Percentiles rank a stretch among this genome's conserved stretches.
Conservation (phyloP, 495 filamentous ascomycete genomes). For the Podospora bellae-mahoneyi region DNA sequence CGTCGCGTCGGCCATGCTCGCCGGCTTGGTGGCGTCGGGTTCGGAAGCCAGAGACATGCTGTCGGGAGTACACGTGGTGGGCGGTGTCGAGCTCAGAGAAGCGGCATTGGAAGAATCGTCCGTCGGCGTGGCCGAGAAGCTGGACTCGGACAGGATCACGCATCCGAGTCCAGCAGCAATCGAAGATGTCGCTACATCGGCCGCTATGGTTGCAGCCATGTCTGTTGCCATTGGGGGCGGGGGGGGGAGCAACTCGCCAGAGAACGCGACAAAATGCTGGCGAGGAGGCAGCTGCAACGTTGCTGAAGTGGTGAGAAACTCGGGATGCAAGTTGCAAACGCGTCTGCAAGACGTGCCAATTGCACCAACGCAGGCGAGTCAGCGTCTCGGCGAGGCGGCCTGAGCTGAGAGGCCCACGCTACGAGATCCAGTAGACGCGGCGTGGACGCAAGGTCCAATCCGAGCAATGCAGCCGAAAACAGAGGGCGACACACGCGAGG, state of each 20-base stretch:
- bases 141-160: conserved; percentile 29
- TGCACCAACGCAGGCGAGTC: conserved; percentile 10
- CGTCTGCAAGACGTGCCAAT: background rate
- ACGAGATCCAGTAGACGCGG: conserved; percentile 12
- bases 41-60: conserved; percentile 46
- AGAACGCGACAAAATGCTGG: background rate
- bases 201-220: background rate
- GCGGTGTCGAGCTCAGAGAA: conserved; percentile 49
- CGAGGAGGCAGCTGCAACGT: background rate
- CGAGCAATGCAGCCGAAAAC: conserved; percentile 1
- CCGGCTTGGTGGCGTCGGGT: conserved; percentile 25
- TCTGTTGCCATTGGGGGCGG: background rate
- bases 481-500: conserved; percentile 1
- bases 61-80: conserved; percentile 45
- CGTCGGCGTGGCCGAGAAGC: conserved; percentile 34
- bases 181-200: background rate
- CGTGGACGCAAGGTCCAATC: conserved; percentile 9
- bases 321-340: conserved; percentile 10
- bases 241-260: background rate
- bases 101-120: conserved; percentile 42
- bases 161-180: conserved; percentile 18
- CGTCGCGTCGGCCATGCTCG: conserved; percentile 14
- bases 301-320: background rate
- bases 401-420: conserved; percentile 14
- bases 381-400: conserved; percentile 13